Conservation (phyloP, 1,284 basidiomycete species). For the Ganoderma meredithae region DNA sequence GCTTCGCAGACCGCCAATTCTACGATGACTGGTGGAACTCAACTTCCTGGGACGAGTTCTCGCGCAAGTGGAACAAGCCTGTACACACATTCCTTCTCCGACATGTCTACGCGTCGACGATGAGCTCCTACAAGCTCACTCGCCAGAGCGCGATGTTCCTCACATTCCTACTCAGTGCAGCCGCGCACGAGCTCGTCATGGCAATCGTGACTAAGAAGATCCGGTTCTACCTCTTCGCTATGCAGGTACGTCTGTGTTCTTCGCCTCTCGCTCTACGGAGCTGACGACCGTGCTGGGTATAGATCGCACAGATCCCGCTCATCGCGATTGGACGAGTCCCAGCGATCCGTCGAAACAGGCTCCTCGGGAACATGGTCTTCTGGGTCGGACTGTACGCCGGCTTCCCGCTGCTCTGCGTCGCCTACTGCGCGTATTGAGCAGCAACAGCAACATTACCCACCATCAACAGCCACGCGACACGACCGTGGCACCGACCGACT, state of each 20-base stretch:
- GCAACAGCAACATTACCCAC: neutral
- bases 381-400: constrained; percentile 93
- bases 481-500: neutral
- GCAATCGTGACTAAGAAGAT: constrained; percentile 93
- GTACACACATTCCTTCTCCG: constrained; percentile 93
- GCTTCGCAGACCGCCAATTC: constrained; percentile 96
- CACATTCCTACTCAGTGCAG: constrained; percentile 91
- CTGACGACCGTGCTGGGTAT: constrained; percentile 28
- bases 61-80: constrained; percentile 94
- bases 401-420: constrained; percentile 92
- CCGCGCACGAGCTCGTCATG: constrained; percentile 96
- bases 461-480: neutral
- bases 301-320: constrained; percentile 93
- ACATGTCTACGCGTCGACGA: constrained; percentile 93
- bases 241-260: constrained; percentile 53
- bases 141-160: constrained; percentile 85
- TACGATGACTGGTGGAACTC: constrained; percentile 99
- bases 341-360: constrained; percentile 79
- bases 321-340: constrained; percentile 85
- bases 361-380: constrained; percentile 87
- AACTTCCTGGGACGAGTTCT: constrained; percentile 96
- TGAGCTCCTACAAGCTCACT: constrained; percentile 80
- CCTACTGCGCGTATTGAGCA: constrained; percentile 74
- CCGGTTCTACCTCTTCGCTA: constrained; percentile 77
- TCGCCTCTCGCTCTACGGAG: neutral